Percentiles rank a stretch among this genome's conserved stretches.
Conservation (phyloP, 169 alveolate genomes). For the Plasmodium ovale region DNA sequence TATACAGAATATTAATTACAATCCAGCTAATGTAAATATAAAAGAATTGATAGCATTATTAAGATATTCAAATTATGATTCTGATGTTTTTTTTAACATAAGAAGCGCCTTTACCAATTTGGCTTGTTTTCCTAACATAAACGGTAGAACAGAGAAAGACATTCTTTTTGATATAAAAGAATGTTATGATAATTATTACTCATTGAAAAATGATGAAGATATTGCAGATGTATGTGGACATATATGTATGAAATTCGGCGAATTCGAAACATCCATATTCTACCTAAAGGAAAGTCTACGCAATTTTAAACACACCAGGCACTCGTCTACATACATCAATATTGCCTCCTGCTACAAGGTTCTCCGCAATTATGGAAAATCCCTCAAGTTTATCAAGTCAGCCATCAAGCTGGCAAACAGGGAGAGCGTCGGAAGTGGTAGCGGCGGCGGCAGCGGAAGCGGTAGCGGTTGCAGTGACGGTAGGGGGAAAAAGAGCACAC, state of each 20-base stretch:
- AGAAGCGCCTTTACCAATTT: constrained; percentile 74
- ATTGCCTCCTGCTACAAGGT: constrained; percentile 72
- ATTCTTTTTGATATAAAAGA: constrained; percentile 77
- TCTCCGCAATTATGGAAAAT: constrained; percentile 49
- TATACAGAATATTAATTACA: constrained; percentile 28
- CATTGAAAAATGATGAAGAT: constrained; percentile 81
- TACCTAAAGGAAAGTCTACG: constrained; percentile 80
- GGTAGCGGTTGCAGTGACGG: too few species aligned
- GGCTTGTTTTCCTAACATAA: constrained; percentile 78
- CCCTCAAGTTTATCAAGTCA: constrained; percentile 40
- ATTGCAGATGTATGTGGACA: constrained; percentile 85
- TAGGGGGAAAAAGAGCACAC: constrained; percentile 1
- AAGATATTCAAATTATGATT: constrained; percentile 84
- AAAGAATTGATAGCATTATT: constrained; percentile 79
- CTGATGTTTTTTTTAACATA: constrained; percentile 82
- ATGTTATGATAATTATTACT: constrained; percentile 80
- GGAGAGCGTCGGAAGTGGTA: too few species aligned
- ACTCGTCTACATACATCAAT: constrained; percentile 72
- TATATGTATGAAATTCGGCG: constrained; percentile 84
- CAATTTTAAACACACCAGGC: constrained; percentile 43
- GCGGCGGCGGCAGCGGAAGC: too few species aligned
- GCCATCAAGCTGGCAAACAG: constrained; percentile 49
- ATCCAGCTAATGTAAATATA: constrained; percentile 78
- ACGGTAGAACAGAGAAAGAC: constrained; percentile 84
- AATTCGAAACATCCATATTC: constrained; percentile 78